These are phyloP conservation scores for Colletotrichum sp. DNA, from an alignment of 2,329 filamentous ascomycete species.

Conservation along the genomic window DNA sequence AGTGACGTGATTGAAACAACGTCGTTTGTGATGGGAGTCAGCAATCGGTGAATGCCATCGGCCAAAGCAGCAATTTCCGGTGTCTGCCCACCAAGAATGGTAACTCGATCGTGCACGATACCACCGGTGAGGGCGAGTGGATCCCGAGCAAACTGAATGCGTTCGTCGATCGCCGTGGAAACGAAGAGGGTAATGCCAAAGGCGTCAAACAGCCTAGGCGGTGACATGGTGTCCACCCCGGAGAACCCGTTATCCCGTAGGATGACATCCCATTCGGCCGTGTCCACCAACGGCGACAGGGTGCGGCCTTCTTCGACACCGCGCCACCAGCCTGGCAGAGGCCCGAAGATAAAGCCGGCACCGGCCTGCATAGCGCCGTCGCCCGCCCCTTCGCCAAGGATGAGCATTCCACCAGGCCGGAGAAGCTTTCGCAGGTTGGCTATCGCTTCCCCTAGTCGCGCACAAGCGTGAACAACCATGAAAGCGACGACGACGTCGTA, in stretches of 20 bases:
- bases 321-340: constrained; percentile 37
- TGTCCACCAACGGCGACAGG: not conserved
- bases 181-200: not conserved
- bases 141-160: not conserved
- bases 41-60: not conserved
- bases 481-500: constrained; percentile 34
- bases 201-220: not conserved
- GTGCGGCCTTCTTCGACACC: not conserved
- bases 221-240: constrained; percentile 9
- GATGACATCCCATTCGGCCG: not conserved
- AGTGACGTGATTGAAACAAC: not conserved
- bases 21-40: not conserved
- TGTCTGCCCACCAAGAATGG: not conserved
- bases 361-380: not conserved
- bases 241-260: constrained; percentile 12
- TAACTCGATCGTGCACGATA: not conserved
- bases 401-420: constrained; percentile 33
- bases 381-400: not conserved
- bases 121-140: not conserved
- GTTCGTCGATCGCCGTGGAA: not conserved
- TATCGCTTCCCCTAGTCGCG: constrained; percentile 23
- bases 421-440: constrained; percentile 29
- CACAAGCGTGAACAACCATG: constrained; percentile 32
- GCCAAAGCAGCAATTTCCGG: not conserved
- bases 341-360: constrained; percentile 22